Evolutionary conservation across 352 stramenopile genomes (phyloP), one percentile per base, ranked within the genome.

Genomic region (Phytopythium ostracodes): DNA sequence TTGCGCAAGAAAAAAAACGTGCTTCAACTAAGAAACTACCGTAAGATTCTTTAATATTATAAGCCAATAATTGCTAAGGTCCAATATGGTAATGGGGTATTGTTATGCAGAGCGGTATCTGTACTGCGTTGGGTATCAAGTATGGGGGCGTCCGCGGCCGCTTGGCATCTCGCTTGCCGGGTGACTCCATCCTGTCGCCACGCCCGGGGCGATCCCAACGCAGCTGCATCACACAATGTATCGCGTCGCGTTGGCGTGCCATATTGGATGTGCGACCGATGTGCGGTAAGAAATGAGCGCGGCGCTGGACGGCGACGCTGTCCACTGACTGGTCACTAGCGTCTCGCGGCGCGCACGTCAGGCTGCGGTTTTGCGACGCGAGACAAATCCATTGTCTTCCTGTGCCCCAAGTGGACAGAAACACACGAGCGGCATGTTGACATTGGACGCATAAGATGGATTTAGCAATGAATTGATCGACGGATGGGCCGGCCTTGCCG

Each of bases 271-370:
- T 33, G 3, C 29, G 4, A 33, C 29, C 29, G 29, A n/a, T n/a
- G 29, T 7, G 29, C 29, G 29, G 29, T 3, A 3, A 33, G 44
- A 18, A 29, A 24, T 33, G 46, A 52, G 46, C 46, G 46, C 46
- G 46, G 46, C 24, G 46, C 24, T 52, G 46, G 46, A 52, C 46
- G 43, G 20, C 43, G n/a, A 9, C 3, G 42, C 42, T 47, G 42
- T n/a, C 42, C 20, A 47, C 22, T 29, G 46, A 54, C 47, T 7
- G 47, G 47, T 36, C 47, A 54, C 47, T 54, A 54, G 47, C 27
- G 47, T 36, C 47, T 22, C 27, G 24, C 12, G 9, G 27, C 47
- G 47, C 25, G 47, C 47, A 54, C 47, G 47, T 25, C 47, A 54
- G 46, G 46, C 42, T 49, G 42, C 10, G 0, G 25, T 0, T 1